Evolutionary conservation across 192 early-diverging fungal genomes (phyloP), one percentile per base, ranked within the genome.

Genomic region (Gaertneriomyces semiglobifer): DNA sequence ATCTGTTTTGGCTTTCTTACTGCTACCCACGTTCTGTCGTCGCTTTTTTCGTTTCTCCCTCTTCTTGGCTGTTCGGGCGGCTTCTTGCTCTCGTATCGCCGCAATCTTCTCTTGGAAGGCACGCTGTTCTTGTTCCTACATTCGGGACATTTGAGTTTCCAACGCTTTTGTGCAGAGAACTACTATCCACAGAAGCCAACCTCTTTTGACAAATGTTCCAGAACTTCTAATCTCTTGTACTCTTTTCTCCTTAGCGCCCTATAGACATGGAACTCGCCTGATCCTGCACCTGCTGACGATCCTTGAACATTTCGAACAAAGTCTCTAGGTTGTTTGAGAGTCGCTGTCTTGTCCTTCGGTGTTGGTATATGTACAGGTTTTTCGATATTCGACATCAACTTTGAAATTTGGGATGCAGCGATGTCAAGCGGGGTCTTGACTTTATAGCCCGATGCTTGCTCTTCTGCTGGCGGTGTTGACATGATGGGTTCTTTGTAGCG

Each of bases 201-300:
- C 80, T 91, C 83, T 54, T 77, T 80, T 14, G 83, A 79, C 50
- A 84, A 79, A 50, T 87, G 78, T 0, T 94, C 93, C 85, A 96
- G 87, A 7, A 81, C 66, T 63, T 93, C 88, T 41, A 93, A 63
- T 47, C 95, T 80, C 12, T 86, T 79, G 71, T 91, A 87, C 66
- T 98, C 95, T 68, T 93, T 85, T 58, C 95, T 79, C 40, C 95
- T 81, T 47, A 89, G 76, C 19, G 90, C 88, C 69, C 93, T 75
- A 64, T 98, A 98, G 1, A 94, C 91, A 74, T 95, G 93, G 60
- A 98, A 98, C 70, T 98, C 95, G 43, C 93, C 93, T 80, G 90
- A 92, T 12, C 94, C 92, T 5, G 95, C 95, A 44, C 95, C 95
- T 0, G 95, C 94, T 75, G 90, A 93, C 11, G 93, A 96, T 33